Conservation (phyloP, 192 early-diverging fungal genomes). For the Tieghemiomyces parasiticus region DNA sequence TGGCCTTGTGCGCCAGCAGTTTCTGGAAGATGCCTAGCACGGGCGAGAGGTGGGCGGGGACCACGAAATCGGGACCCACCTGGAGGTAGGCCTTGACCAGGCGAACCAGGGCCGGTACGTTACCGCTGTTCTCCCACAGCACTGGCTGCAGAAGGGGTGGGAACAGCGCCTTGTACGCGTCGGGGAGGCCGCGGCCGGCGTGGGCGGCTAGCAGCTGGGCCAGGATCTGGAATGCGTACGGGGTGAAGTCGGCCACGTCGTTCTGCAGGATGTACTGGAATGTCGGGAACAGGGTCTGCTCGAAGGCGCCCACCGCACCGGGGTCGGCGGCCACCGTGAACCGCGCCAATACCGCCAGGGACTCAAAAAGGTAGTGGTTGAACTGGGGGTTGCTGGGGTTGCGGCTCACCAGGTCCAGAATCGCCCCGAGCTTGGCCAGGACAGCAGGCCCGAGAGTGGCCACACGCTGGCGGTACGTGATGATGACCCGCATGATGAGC, state of each 20-base stretch:
- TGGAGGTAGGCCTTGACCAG: slow-evolving; percentile 76
- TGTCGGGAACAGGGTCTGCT: slow-evolving; percentile 71
- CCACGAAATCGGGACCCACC: slow-evolving; percentile 53
- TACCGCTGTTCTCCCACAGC: slow-evolving; percentile 79
- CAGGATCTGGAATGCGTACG: slow-evolving; percentile 95
- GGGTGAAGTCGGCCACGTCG: slow-evolving; percentile 83
- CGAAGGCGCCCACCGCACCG: slow-evolving; percentile 60
- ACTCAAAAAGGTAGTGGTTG: slow-evolving; percentile 95
- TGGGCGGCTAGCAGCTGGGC: slow-evolving; percentile 77
- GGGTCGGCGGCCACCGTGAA: slow-evolving; percentile 64
- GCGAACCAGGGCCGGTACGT: slow-evolving; percentile 86
- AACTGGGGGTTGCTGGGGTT: slow-evolving; percentile 98
- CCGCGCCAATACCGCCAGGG: slow-evolving; percentile 69
- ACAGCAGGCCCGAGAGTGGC: slow-evolving; percentile 52
- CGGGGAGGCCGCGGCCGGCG: slow-evolving; percentile 39
- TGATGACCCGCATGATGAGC: slow-evolving; percentile 71
- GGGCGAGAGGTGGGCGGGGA: slow-evolving; percentile 52
- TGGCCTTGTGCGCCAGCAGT: slow-evolving; percentile 63
- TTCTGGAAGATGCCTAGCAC: slow-evolving; percentile 92
- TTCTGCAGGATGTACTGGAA: slow-evolving; percentile 76
- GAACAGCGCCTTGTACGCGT: slow-evolving; percentile 56
- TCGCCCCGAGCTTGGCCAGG: slow-evolving; percentile 55
- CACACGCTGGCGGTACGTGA: slow-evolving; percentile 59
- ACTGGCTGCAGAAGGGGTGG: slow-evolving; percentile 65
- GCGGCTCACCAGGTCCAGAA: slow-evolving; percentile 68